phyloP scores from a whole-genome alignment of 192 early-diverging fungal genomes.

The Podila minutissima region DNA sequence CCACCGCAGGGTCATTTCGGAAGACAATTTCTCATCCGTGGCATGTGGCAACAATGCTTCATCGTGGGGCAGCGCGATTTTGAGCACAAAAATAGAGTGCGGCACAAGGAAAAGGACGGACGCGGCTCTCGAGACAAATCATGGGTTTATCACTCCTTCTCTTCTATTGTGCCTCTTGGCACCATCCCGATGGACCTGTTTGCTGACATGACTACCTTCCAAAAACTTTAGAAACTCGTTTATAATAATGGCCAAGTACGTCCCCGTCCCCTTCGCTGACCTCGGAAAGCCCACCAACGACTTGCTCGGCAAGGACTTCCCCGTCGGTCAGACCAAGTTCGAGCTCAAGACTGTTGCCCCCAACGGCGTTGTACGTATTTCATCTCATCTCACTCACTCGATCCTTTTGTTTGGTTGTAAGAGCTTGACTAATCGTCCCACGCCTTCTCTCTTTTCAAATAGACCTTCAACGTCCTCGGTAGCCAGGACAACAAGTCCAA shows the following conservation, averaged over 20 bases:
- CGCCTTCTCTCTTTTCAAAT: slow-evolving; percentile 5
- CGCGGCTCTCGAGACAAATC: too few relatives aligned
- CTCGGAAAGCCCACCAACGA: slow-evolving; percentile 96
- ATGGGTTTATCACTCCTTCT: too few relatives aligned
- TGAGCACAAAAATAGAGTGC: too few relatives aligned
- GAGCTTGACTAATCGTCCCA: not conserved
- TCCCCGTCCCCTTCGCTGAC: slow-evolving; percentile 91
- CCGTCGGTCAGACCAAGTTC: slow-evolving; percentile 91
- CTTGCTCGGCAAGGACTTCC: slow-evolving; percentile 97
- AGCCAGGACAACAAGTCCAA: slow-evolving; percentile 96
- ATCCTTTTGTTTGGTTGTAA: too few relatives aligned
- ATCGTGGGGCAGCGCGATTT: too few relatives aligned
- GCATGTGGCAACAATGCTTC: too few relatives aligned
- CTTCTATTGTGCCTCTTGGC: too few relatives aligned
- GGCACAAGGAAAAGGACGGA: too few relatives aligned
- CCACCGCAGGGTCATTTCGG: too few relatives aligned
- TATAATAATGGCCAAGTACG: slow-evolving; percentile 44
- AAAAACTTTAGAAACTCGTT: slow-evolving; percentile 5
- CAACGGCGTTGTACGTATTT: slow-evolving; percentile 90
- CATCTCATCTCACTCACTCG: too few relatives aligned
- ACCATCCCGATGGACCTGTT: not conserved
- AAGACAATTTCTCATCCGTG: too few relatives aligned
- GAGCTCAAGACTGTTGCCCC: slow-evolving; percentile 97
- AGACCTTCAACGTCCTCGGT: slow-evolving; percentile 97
- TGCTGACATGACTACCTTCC: not conserved